Evolutionary conservation across 305 asterid species (phyloP), one percentile per base, ranked within the genome.

Genomic region (Solanum hybrid): DNA sequence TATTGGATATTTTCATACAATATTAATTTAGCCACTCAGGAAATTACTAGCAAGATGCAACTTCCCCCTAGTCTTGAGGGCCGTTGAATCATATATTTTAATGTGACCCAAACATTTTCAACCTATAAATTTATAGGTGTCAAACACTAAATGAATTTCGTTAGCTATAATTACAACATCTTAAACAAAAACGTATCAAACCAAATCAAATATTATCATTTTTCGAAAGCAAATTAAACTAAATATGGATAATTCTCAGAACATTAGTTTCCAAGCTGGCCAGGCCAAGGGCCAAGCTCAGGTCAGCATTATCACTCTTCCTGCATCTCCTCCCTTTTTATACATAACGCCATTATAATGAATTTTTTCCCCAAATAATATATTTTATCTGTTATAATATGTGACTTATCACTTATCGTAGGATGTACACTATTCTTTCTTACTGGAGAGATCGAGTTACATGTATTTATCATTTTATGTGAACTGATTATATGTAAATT

Each of bases 201-300:
- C 10, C 27, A 22, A 26, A 14, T 16, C 1, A 26, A 46, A 8
- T 46, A 85, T 82, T 82, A 1, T 26, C 75, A 29, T 32, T 29
- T 27, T 46, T 84, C 72, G 16, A 42, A 86, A 86, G 22, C 79
- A 46, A 46, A 46, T 14, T 46, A 86, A 56, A 60, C 31, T 26
- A 86, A 90, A 88, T 4, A 96, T 96, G 98, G 91, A 95, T 78
- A 94, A 89, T 24, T 92, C 96, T 69, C 92, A 94, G 89, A 94
- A 32, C 91, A n/a, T 85, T 9, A 93, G 97, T 93, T 90, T 94
- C 96, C 92, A 93, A 87, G 97, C 97, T 27, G 98, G 98, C 56
- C 93, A 94, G 92, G 64, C 64, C 20, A 46, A 46, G 22, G 64
- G 64, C 64, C 22, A 46, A 46, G 64, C 64, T 46, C 64, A 96